These are phyloP conservation scores for Flaveria floridana DNA, from an alignment of 140 eudicot genomes.

Conservation along the genomic window DNA sequence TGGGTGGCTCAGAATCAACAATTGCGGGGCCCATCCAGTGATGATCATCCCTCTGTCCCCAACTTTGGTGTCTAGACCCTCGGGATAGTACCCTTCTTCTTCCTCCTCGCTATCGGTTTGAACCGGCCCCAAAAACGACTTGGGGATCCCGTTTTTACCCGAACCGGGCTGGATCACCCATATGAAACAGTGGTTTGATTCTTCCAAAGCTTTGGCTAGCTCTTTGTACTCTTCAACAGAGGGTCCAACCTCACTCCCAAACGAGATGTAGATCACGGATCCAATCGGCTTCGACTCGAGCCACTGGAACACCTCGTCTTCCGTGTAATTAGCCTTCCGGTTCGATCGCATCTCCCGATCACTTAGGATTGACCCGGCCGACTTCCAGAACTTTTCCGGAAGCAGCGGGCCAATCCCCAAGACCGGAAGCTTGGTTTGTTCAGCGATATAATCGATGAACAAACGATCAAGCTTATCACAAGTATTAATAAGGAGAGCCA, in stretches of 20 bases:
- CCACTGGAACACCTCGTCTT: constrained; percentile 64
- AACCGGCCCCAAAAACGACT: constrained; percentile 37
- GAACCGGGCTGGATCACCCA: constrained; percentile 72
- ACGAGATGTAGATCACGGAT: constrained; percentile 64
- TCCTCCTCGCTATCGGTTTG: constrained; percentile 32
- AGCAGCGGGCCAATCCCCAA: constrained; percentile 73
- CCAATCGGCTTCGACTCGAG: constrained; percentile 45
- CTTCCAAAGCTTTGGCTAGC: constrained; percentile 48
- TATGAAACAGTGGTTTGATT: constrained; percentile 47
- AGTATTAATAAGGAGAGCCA: constrained; percentile 54
- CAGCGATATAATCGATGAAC: constrained; percentile 46
- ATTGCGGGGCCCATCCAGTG: constrained; percentile 74
- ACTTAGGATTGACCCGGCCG: constrained; percentile 40
- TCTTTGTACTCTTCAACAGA: constrained; percentile 47
- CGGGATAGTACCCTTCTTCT: constrained; percentile 52
- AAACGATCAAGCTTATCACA: constrained; percentile 49
- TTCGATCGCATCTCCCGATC: constrained; percentile 50
- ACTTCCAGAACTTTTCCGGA: constrained; percentile 60
- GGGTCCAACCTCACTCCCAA: constrained; percentile 74
- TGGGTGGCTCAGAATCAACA: constrained; percentile 64
- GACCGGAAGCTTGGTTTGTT: constrained; percentile 45
- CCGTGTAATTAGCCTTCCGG: constrained; percentile 47
- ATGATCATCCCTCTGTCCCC: constrained; percentile 55
- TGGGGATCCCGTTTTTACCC: constrained; percentile 46
- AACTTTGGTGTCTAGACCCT: constrained; percentile 44